Evolutionary conservation across 1,139 yeast genomes (phyloP).

Genomic region (Nadsonia commutata): DNA sequence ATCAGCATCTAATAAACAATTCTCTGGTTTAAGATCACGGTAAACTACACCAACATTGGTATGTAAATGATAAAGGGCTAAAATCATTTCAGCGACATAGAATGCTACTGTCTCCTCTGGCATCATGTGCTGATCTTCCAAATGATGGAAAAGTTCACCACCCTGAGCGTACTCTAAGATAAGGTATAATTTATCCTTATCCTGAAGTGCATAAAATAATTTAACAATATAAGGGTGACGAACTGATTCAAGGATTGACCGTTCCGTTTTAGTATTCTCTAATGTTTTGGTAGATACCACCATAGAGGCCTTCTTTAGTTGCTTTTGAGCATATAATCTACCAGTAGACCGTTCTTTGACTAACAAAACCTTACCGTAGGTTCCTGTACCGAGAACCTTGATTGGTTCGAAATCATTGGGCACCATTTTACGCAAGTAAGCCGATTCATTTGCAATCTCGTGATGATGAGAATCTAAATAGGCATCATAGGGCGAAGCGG

Average conservation of each 20-base stretch:
- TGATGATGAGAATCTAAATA: neutral
- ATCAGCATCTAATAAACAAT: slow-evolving; percentile 62
- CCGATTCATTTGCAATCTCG: slow-evolving; percentile 3
- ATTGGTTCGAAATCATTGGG: slow-evolving; percentile 59
- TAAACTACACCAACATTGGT: slow-evolving; percentile 72
- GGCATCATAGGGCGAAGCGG: neutral
- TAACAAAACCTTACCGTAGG: slow-evolving; percentile 76
- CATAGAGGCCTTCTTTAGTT: slow-evolving; percentile 66
- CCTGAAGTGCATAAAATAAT: slow-evolving; percentile 82
- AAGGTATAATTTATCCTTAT: slow-evolving; percentile 60
- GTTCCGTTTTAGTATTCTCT: slow-evolving; percentile 57
- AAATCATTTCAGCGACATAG: slow-evolving; percentile 74
- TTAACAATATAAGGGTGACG: slow-evolving; percentile 83
- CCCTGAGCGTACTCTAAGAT: slow-evolving; percentile 83
- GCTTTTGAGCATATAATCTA: slow-evolving; percentile 75
- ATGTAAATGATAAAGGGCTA: slow-evolving; percentile 73
- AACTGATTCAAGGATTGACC: slow-evolving; percentile 52
- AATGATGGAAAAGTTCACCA: slow-evolving; percentile 80
- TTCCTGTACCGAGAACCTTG: slow-evolving; percentile 79
- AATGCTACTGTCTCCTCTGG: slow-evolving; percentile 68
- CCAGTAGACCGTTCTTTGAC: slow-evolving; percentile 58
- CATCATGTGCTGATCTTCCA: slow-evolving; percentile 70
- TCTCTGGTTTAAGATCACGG: slow-evolving; percentile 87
- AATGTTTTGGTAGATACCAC: slow-evolving; percentile 34
- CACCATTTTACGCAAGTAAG: slow-evolving; percentile 14